These are phyloP conservation scores for Teunomyces gatunensis DNA, from an alignment of 805 yeast genomes.

Conservation along the genomic window DNA sequence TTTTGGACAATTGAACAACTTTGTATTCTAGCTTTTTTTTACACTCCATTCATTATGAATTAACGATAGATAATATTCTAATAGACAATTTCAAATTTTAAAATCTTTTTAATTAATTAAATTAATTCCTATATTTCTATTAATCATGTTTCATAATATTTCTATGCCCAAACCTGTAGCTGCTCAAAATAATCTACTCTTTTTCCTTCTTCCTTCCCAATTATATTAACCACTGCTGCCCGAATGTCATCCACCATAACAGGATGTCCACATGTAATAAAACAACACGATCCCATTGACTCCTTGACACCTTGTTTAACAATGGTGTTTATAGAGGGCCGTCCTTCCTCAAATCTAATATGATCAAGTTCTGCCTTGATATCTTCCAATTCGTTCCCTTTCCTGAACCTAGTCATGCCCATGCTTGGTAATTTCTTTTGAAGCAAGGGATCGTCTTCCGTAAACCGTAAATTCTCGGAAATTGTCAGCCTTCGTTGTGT, in stretches of 20 bases:
- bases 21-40: neutral
- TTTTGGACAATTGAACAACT: neutral
- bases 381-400: neutral
- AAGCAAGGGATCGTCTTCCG: neutral
- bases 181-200: conserved; percentile 74
- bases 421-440: neutral
- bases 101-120: neutral
- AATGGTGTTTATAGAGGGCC: conserved; percentile 9
- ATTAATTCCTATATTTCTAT: neutral
- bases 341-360: conserved; percentile 39
- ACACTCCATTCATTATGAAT: neutral
- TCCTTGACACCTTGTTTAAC: conserved; percentile 9
- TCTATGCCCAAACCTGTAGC: conserved; percentile 62
- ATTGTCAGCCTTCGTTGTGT: neutral
- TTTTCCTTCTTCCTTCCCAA: conserved; percentile 32
- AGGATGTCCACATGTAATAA: conserved; percentile 33
- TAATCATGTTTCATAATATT: neutral
- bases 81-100: neutral
- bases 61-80: conserved; percentile 1
- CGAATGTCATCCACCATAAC: conserved; percentile 32
- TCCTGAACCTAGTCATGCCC: neutral
- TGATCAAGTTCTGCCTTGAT: conserved; percentile 24
- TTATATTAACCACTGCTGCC: conserved; percentile 39
- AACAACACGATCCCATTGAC: conserved; percentile 17
- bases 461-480: neutral